Evolutionary conservation across 2,329 filamentous ascomycete genomes (phyloP), one percentile per base, ranked within the genome.

Genomic region (Verticillium zaregamsianum): DNA sequence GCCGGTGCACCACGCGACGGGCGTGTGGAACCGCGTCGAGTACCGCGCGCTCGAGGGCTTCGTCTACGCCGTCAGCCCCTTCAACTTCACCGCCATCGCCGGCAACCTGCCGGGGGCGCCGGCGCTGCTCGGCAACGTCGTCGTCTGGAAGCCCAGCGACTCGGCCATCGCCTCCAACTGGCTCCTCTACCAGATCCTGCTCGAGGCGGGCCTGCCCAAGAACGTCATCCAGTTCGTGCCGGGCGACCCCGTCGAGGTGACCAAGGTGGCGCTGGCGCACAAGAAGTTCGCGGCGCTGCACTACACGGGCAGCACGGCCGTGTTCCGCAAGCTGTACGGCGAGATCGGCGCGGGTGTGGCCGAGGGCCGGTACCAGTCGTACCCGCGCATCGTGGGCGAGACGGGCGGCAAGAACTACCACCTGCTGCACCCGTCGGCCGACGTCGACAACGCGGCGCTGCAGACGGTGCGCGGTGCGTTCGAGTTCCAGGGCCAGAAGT

Each of bases 51-150:
- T 98, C 3, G 93, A 98, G 76, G 93, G 93, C 20, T 97, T 98
- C 75, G 92, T 98, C 65, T 97, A 97, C 74, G 94, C 93, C 39
- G 87, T 97, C 69, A 92, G 89, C 63, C 93, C 93, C 54, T 98
- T 97, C 85, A 98, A 98, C 82, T 98, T 98, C 79, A 97, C 93
- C 25, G 93, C 93, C 65, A 96, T 98, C 69, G 93, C 88, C 12
- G 94, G 90, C 61, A 97, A 97, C 78, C 82, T 98, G 52, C 86
- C 90, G 17, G 90, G 87, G 57, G 89, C 91, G 1, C 93, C 94
- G 15, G 93, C 92, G 1, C 80, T 97, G 61, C 88, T 97, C 82
- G 93, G 93, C 62, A 98, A 98, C 75, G 94, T 97, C 2, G 92
- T 97, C 5, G 79, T 98, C 56, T 98, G 93, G 93, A 98, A 98